Percentiles rank a stretch among this genome's conserved stretches.
Evolutionary conservation across 768 basidiomycete genomes (phyloP).

Genomic region (Russula olivacea): DNA sequence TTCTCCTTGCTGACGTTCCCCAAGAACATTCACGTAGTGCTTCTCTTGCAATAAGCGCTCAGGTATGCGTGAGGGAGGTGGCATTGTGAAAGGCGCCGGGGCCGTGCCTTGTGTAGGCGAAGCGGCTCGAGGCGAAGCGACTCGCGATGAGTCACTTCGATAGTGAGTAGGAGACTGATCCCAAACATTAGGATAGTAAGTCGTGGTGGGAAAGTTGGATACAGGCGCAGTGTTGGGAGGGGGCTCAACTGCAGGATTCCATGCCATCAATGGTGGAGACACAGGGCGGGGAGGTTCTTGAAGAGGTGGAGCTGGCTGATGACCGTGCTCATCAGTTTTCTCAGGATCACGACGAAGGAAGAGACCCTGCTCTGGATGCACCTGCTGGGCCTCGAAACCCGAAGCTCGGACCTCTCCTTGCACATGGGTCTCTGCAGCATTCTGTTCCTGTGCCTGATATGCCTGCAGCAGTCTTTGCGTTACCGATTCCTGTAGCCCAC

Average conservation of each 20-base stretch:
- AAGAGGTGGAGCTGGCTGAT: constrained; percentile 25
- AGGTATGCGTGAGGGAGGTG: constrained; percentile 57
- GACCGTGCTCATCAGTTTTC: constrained; percentile 27
- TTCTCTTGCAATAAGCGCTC: constrained; percentile 63
- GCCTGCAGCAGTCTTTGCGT: constrained; percentile 2
- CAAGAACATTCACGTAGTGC: constrained; percentile 61
- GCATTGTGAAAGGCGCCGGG: constrained; percentile 52
- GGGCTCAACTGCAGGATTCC: constrained; percentile 77
- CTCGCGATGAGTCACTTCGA: constrained; percentile 32
- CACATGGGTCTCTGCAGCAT: constrained; percentile 6
- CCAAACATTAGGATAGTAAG: constrained; percentile 85
- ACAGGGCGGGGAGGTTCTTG: constrained; percentile 39
- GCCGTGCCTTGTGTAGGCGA: constrained; percentile 27
- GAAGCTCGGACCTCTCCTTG: constrained; percentile 26
- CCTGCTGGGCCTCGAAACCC: constrained; percentile 26
- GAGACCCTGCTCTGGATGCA: constrained; percentile 25
- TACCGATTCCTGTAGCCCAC: background rate
- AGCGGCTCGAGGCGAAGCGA: background rate
- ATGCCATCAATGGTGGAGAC: constrained; percentile 63
- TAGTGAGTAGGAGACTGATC: constrained; percentile 50
- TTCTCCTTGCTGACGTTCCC: constrained; percentile 40
- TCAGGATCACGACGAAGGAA: constrained; percentile 25
- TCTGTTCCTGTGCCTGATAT: constrained; percentile 9
- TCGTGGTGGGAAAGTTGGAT: constrained; percentile 62
- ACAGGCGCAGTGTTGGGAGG: constrained; percentile 59